Base-by-base conservation (phyloP, 1,284 basidiomycete genomes). In the Malassezia brasiliensis region DNA sequence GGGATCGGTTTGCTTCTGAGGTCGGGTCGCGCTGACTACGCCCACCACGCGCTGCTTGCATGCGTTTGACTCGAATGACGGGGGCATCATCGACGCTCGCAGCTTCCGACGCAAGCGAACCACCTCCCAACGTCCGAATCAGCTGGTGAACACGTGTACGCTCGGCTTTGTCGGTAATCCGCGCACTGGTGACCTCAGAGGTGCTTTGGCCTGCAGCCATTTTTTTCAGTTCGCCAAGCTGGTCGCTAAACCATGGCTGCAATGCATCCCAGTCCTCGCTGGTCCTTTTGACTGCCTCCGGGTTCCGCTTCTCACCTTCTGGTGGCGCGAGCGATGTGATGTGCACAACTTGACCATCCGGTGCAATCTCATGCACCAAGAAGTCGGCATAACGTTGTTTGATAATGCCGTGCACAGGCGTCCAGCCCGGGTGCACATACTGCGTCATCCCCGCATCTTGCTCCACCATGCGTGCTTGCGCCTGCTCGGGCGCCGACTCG, bases 111-210 rank as follows among this genome's bases (percentile, higher is more conserved):
- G 90, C 85, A 38, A 96, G 80, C 62, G 85, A 85, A 19, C 88
- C 88, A 1, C 77, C 78, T 70, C 96, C 94, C 4, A 88, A 75
- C 57, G 85, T 83, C 45, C 94, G 83, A 37, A 98, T 79, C 11
- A 80, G 77, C 74, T 87, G 81, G 74, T 98, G 93, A 53, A 94
- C 81, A 5, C 81, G 82, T 2, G 88, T 88, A 28, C 93, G 82
- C 9, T 81, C 82, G 28, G 83, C 81, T 76, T 96, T 96, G 20
- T 83, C 85, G 22, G 80, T 74, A 40, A 98, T 88, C 9, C 86
- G 83, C 86, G 93, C 75, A 30, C 63, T 69, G 9, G 46, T 52
- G 50, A 67, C 57, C 32, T 49, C 53, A 0, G 52, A 49, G 6
- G 30, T 6, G 31, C 19, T 19, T 14, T 9, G 9, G 32, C 22